phyloP scores from a whole-genome alignment of 2,329 filamentous ascomycete species.

The Leptoxyphium fumago region DNA sequence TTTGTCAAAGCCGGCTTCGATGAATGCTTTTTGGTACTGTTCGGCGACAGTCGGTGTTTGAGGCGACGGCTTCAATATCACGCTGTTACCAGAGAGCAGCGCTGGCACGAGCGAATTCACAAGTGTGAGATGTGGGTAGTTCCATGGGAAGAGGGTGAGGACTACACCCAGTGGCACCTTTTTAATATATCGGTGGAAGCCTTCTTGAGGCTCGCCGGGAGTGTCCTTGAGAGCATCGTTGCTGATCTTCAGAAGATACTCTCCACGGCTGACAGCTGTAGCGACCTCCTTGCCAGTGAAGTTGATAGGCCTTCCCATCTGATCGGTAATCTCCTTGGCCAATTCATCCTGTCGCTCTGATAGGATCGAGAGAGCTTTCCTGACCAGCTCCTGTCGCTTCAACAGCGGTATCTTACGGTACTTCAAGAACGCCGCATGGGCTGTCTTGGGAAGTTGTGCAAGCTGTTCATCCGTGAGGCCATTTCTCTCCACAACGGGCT shows the following conservation, averaged over 20 bases:
- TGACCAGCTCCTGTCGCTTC: slow-evolving; percentile 67
- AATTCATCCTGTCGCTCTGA: slow-evolving; percentile 61
- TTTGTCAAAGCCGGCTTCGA: slow-evolving; percentile 63
- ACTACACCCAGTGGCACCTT: slow-evolving; percentile 81
- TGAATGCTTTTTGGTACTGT: slow-evolving; percentile 62
- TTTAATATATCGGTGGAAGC: slow-evolving; percentile 80
- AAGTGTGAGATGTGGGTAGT: slow-evolving; percentile 89
- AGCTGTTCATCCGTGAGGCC: slow-evolving; percentile 59
- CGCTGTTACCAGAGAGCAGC: slow-evolving; percentile 76
- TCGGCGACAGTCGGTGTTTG: slow-evolving; percentile 89
- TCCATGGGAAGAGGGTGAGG: slow-evolving; percentile 88
- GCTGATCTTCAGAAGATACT: slow-evolving; percentile 76
- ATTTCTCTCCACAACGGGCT: slow-evolving; percentile 64
- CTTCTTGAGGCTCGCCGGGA: slow-evolving; percentile 67
- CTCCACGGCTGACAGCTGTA: slow-evolving; percentile 71
- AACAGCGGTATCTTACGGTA: slow-evolving; percentile 62
- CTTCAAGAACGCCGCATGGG: slow-evolving; percentile 59
- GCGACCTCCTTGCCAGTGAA: slow-evolving; percentile 72
- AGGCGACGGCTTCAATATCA: slow-evolving; percentile 88
- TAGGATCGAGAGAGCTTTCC: slow-evolving; percentile 60
- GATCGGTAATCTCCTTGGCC: slow-evolving; percentile 71
- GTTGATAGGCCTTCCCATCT: slow-evolving; percentile 88
- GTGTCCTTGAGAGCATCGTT: slow-evolving; percentile 66
- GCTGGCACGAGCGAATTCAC: slow-evolving; percentile 87
- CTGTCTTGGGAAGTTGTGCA: slow-evolving; percentile 52